These are phyloP conservation scores for Austroboletus novae-zelandiae DNA, from an alignment of 1,284 basidiomycete species.

Conservation along the genomic window DNA sequence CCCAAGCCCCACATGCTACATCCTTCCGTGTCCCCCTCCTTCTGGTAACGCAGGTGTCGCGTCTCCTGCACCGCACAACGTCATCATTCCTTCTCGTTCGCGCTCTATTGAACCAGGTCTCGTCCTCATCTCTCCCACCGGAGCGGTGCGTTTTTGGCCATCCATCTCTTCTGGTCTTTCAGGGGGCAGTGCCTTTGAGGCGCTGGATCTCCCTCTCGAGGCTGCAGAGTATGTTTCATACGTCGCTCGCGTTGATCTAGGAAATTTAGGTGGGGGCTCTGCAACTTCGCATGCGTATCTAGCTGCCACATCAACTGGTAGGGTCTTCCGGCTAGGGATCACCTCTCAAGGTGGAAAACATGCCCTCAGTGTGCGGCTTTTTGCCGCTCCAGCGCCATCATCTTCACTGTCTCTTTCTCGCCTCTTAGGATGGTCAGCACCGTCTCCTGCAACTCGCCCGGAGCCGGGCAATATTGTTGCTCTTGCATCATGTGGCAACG, in stretches of 20 bases:
- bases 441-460: constrained; percentile 22
- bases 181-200: constrained; percentile 69
- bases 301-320: constrained; percentile 63
- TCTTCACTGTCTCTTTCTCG: constrained; percentile 53
- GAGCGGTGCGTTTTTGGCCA: constrained; percentile 75
- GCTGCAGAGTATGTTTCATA: constrained; percentile 49
- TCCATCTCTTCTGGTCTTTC: constrained; percentile 78
- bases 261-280: constrained; percentile 23
- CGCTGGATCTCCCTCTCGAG: constrained; percentile 49
- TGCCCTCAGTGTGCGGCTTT: constrained; percentile 52
- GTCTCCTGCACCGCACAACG: constrained; percentile 55
- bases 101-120: constrained; percentile 69
- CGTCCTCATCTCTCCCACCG: constrained; percentile 62
- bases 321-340: constrained; percentile 61
- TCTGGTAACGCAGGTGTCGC: constrained; percentile 37
- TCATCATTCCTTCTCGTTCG: constrained; percentile 63
- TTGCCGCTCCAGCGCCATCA: constrained; percentile 51
- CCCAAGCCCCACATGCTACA: constrained; percentile 70
- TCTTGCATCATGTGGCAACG: constrained; percentile 42
- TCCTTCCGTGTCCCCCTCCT: constrained; percentile 62
- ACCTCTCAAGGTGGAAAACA: constrained; percentile 68
- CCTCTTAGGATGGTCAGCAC: constrained; percentile 54
- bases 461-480: constrained; percentile 59
- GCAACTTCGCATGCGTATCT: constrained; percentile 42
- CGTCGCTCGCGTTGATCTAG: constrained; percentile 61